Conservation (phyloP, 768 basidiomycete genomes). For the Chalciporus piperatus region DNA sequence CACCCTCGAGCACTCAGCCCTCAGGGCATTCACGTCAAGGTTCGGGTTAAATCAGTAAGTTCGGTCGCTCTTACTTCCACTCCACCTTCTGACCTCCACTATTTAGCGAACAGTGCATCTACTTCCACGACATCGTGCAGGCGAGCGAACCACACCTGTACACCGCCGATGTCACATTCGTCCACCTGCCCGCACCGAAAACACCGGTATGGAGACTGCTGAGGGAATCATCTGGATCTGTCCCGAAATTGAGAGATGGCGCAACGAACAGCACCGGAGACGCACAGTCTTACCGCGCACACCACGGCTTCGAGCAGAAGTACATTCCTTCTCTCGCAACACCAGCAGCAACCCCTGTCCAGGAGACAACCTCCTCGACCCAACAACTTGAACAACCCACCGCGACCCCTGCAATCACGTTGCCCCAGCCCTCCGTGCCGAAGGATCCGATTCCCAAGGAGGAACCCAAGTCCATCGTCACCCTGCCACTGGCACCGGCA, state of each 20-base stretch:
- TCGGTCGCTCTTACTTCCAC: too few relatives aligned
- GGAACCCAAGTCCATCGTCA: not conserved
- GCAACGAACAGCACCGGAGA: not conserved
- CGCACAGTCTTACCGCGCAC: not conserved
- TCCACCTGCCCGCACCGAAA: not conserved
- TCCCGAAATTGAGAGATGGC: not conserved
- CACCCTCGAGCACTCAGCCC: not conserved
- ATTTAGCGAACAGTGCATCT: not conserved
- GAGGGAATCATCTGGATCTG: slow-evolving; percentile 1
- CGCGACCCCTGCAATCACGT: not conserved
- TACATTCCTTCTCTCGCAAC: not conserved
- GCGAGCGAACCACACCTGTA: not conserved
- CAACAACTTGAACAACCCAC: not conserved
- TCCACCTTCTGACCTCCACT: not conserved
- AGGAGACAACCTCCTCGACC: not conserved
- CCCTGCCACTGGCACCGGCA: not conserved
- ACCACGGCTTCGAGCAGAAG: not conserved
- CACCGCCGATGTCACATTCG: not conserved
- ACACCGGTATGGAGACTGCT: slow-evolving; percentile 1
- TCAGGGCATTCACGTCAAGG: not conserved
- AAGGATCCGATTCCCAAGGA: not conserved
- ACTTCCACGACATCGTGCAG: slow-evolving; percentile 4
- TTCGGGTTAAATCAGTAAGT: slow-evolving; percentile 5
- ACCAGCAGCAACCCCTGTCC: not conserved
- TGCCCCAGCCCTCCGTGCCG: not conserved